Evolutionary conservation across 495 filamentous ascomycete species (phyloP), one percentile per base, ranked within the genome.

Genomic region (Xylaria intraflava): DNA sequence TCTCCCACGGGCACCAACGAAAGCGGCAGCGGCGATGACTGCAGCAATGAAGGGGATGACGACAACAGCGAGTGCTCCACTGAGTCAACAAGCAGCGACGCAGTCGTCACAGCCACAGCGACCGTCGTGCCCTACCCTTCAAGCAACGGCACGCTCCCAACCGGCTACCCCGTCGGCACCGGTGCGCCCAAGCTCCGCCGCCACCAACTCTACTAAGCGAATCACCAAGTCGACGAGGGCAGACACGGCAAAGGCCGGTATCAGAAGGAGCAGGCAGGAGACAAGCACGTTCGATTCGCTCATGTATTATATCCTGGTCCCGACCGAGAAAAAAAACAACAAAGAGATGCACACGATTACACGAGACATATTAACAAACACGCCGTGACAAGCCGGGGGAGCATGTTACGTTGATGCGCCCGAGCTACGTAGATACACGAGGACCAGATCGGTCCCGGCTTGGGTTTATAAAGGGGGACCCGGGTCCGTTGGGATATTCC

Each of bases 61-160:
- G 27, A 29, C 27, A 9, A 29, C 35, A 50, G 59, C 16, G 65
- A 59, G 20, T 70, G 67, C 60, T 57, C 61, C 8, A 51, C 68
- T 16, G 70, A 70, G 49, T 62, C 60, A 26, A 60, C 55, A 2
- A 61, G 57, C 8, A 65, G 68, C 27, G 36, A 46, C 48, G 61
- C 56, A 46, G 62, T 50, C 17, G 59, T 60, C 22, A 64, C 66
- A 10, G 52, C 64, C 2, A 69, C 64, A 22, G 54, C 65, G 16
- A 53, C 61, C 56, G 51, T 53, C 23, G 35, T 59, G 26, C 67
- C 67, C 22, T 69, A 59, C 64, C 62, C 67, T 2, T 59, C 62
- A 27, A 55, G 46, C 51, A 68, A 69, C 53, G 53, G 57, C 38
- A 68, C 70, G 10, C 2, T 51, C 7, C 39, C 49, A 22, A 41